Evolutionary conservation across 169 alveolate genomes (phyloP).

Genomic region (Eimeria brunetti): DNA sequence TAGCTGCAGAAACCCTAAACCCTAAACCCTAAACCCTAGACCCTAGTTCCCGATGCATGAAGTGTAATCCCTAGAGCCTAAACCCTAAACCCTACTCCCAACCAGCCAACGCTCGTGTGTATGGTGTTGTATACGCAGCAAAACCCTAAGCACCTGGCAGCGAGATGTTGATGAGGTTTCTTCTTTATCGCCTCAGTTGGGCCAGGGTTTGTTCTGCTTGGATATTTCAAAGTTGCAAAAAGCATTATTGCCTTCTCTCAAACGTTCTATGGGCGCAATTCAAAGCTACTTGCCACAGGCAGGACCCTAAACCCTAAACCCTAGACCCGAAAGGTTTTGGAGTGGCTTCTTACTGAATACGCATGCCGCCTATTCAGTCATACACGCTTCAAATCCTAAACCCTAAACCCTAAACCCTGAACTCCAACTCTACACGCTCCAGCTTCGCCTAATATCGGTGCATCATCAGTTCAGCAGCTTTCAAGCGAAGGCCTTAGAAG

Average conservation of each 20-base stretch:
- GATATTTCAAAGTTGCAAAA: slow-evolving; percentile 80
- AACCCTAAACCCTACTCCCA: slow-evolving; percentile 43
- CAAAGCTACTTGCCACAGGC: slow-evolving; percentile 79
- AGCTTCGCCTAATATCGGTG: not conserved
- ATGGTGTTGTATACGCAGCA: slow-evolving; percentile 22
- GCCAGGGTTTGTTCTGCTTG: slow-evolving; percentile 82
- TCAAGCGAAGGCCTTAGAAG: not conserved
- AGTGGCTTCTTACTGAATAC: too few relatives aligned
- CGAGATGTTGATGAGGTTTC: slow-evolving; percentile 18
- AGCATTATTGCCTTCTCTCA: slow-evolving; percentile 74
- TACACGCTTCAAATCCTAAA: not conserved
- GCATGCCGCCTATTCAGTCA: too few relatives aligned
- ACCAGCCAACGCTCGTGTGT: too few relatives aligned
- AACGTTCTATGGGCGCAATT: slow-evolving; percentile 29
- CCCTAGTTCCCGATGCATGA: not conserved
- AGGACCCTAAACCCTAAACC: slow-evolving; percentile 27
- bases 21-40: not conserved
- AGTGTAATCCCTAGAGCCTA: not conserved
- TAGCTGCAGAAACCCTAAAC: not conserved
- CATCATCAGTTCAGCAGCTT: not conserved
- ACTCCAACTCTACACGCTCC: not conserved
- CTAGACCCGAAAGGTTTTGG: slow-evolving; percentile 37
- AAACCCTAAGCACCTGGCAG: slow-evolving; percentile 14
- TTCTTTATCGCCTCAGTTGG: slow-evolving; percentile 2
- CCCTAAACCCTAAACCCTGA: not conserved